Conservation (phyloP, 495 filamentous ascomycete genomes). For the Pseudoneurospora amorphoporcata region DNA sequence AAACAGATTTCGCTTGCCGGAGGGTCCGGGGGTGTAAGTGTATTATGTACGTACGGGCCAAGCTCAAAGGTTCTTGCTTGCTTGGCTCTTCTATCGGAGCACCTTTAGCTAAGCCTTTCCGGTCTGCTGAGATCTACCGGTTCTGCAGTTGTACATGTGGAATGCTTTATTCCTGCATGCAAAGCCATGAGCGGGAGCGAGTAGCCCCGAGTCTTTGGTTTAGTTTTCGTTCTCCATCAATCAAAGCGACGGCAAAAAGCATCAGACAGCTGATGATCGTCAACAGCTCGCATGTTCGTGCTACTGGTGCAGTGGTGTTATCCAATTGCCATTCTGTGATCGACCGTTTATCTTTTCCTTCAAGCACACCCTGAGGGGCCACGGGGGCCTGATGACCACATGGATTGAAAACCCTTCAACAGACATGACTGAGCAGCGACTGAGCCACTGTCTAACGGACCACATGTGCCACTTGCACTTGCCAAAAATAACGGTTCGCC, state of each 20-base stretch:
- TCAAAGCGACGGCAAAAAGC: not conserved
- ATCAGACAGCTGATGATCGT: not conserved
- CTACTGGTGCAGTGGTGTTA: not conserved
- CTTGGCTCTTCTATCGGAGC: not conserved
- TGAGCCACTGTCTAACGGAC: not conserved
- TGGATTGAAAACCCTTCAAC: not conserved
- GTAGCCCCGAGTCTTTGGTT: not conserved
- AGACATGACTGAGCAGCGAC: not conserved
- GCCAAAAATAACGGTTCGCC: not conserved
- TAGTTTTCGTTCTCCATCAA: not conserved
- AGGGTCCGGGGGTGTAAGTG: not conserved
- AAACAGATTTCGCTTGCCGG: not conserved
- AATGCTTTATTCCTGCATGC: not conserved
- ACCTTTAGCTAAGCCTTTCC: not conserved
- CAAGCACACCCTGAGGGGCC: not conserved
- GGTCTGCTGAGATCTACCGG: not conserved
- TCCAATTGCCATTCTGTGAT: not conserved
- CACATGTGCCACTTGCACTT: not conserved
- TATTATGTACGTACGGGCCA: not conserved
- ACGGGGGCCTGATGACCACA: not conserved
- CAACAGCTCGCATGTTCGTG: not conserved
- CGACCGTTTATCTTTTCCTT: not conserved
- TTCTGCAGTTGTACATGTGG: not conserved
- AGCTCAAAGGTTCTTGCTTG: not conserved
- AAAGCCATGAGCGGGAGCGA: not conserved